Conservation (phyloP, 1,139 yeast species). For the Scheffersomyces titani region DNA sequence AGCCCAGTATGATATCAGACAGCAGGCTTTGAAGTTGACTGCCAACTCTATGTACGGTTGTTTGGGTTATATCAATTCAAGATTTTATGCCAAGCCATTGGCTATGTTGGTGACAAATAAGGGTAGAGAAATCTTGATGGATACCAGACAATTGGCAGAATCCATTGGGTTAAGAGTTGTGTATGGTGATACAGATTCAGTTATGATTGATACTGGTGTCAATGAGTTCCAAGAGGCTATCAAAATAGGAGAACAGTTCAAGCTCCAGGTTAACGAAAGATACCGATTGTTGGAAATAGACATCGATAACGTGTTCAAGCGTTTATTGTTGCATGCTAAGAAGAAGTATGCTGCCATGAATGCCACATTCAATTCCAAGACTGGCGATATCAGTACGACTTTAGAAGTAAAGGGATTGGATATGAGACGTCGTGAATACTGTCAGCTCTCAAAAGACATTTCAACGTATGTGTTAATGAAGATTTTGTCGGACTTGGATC, state of each 20-base stretch:
- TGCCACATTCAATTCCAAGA: slow-evolving; percentile 46
- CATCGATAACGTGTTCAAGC: slow-evolving; percentile 88
- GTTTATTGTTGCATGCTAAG: slow-evolving; percentile 87
- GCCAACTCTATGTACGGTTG: slow-evolving; percentile 99
- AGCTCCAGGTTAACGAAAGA: slow-evolving; percentile 81
- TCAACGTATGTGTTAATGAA: slow-evolving; percentile 75
- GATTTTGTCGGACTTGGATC: slow-evolving; percentile 70
- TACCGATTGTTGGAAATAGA: slow-evolving; percentile 89
- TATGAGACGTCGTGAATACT: slow-evolving; percentile 95
- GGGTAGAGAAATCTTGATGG: slow-evolving; percentile 94
- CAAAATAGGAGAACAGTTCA: slow-evolving; percentile 82
- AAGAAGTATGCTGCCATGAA: slow-evolving; percentile 97
- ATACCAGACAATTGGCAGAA: slow-evolving; percentile 91
- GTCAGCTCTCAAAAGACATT: slow-evolving; percentile 87
- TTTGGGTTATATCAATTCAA: slow-evolving; percentile 86
- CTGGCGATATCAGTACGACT: slow-evolving; percentile 51
- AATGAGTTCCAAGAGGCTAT: slow-evolving; percentile 71
- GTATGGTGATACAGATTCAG: slow-evolving; percentile 99
- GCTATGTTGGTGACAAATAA: slow-evolving; percentile 95
- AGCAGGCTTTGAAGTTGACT: slow-evolving; percentile 92
- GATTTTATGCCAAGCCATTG: slow-evolving; percentile 94
- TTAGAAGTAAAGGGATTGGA: slow-evolving; percentile 96
- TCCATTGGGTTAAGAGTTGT: slow-evolving; percentile 79
- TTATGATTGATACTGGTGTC: slow-evolving; percentile 94
- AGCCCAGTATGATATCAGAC: slow-evolving; percentile 90